Evolutionary conservation across 805 yeast species (phyloP), one percentile per base, ranked within the genome.

Genomic region (Wickerhamomyces pijperi): DNA sequence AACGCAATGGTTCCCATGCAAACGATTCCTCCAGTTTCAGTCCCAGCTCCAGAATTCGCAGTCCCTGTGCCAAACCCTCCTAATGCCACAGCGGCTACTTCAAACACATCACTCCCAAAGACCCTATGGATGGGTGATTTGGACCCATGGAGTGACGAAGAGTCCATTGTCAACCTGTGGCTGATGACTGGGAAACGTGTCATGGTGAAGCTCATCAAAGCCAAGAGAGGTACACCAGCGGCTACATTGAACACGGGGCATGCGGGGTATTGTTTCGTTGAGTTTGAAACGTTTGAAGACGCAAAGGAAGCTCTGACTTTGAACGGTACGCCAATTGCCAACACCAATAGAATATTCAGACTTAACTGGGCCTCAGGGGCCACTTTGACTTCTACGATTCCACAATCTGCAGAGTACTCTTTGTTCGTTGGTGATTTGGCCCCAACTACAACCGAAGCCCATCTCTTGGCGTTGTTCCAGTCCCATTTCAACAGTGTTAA

Each of bases 121-220:
- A 82, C 94, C 1, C 61, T 82, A 25, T 82, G 94, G 94, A 82
- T 82, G 94, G 94, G 94, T 11, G 92, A 82, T 57, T 63, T 82
- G 47, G 90, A 82, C 53, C 85, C 90, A 2, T 74, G 81, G 74
- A 73, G 81, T 51, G 85, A 79, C 53, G 92, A 82, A 54, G 64
- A 61, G 3, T 74, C 75, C 19, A 63, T 74, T 14, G 64, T 67
- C 37, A 62, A 74, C 35, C 64, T 84, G 56, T 81, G 87, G 86
- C 64, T 65, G 23, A 60, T 70, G 19, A 49, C 76, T 37, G 68
- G 71, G 39, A 74, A 72, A 47, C 54, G 63, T 23, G 90, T 82
- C 20, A 58, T 64, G 21, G 87, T 80, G 21, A 82, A 82, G 56
- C 64, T 82, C 31, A 82, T 82, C 42, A 74, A 74, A 36, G 70